Evolutionary conservation across 2,329 filamentous ascomycete genomes (phyloP), one percentile per base, ranked within the genome.

Genomic region (Hypomyces perniciosus): DNA sequence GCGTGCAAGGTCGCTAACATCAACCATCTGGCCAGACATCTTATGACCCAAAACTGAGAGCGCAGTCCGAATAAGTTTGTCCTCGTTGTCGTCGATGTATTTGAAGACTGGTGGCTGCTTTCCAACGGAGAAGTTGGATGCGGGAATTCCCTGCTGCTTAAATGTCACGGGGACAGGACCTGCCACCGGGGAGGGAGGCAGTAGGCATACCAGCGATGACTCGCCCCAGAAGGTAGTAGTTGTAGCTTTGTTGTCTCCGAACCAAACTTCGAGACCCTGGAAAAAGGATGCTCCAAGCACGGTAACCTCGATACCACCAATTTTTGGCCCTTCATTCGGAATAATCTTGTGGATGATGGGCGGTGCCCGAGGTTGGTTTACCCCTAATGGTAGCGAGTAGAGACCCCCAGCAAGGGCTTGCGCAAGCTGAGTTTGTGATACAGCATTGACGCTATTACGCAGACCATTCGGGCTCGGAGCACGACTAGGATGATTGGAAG

Each of bases 261-360:
- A 96, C 68, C 90, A 86, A 49, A 96, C 88, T 55, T 91, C 87
- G 55, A 95, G 77, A 1, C 68, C 86, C 54, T 79, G 85, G 56
- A 83, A 85, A 65, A 96, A 95, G 10, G 85, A 83, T 56, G 84
- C 87, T 13, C 91, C 90, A 7, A 95, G 74, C 50, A 93, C 80
- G 0, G 88, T 92, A 3, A 96, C 89, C 65, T 96, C 90, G 47
- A 89, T 90, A 39, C 90, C 90, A 53, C 90, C 90, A 34, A 81
- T 82, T 52, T 84, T 88, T 6, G 90, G 88, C 0, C 90, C 90
- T 66, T 95, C 88, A 30, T 79, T 79, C 0, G 91, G 90, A 34
- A 93, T 88, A 54, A 96, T 78, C 65, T 91, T 92, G 64, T 89
- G 85, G 26, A 95, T 92, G 13, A 85, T 80, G 2, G 79, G 73